phyloP scores from a whole-genome alignment of 129 eudicot genomes.

The Erigeron canadensis region DNA sequence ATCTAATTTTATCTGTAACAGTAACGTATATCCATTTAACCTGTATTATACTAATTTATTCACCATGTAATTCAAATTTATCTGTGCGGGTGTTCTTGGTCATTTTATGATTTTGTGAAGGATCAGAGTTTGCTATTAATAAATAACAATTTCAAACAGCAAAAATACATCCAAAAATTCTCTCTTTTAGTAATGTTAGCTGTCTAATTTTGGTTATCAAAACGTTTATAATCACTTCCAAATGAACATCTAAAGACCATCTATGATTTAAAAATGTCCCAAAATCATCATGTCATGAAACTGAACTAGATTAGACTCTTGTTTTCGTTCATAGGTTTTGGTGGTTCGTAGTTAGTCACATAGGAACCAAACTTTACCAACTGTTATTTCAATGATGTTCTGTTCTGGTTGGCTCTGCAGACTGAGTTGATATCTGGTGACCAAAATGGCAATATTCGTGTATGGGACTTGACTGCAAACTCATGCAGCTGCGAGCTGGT shows the following conservation, averaged over 20 bases:
- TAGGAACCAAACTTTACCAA: not conserved
- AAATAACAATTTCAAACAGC: not conserved
- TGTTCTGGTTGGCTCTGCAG: constrained; percentile 42
- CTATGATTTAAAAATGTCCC: not conserved
- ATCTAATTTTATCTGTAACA: not conserved
- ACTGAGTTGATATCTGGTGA: constrained; percentile 94
- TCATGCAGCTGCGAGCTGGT: constrained; percentile 99
- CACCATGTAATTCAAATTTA: not conserved
- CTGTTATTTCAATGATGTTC: constrained; percentile 2
- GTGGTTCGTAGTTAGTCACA: not conserved
- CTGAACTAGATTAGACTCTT: not conserved
- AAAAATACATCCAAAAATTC: not conserved
- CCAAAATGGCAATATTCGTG: constrained; percentile 98
- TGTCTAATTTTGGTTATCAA: not conserved
- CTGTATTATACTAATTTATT: not conserved
- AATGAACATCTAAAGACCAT: not conserved
- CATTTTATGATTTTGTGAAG: not conserved
- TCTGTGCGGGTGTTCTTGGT: not conserved
- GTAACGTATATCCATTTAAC: not conserved
- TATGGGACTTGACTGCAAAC: constrained; percentile 98
- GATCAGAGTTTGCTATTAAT: not conserved
- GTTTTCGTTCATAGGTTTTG: not conserved
- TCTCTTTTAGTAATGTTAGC: not conserved
- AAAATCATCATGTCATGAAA: not conserved
- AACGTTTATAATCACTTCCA: not conserved